phyloP scores from a whole-genome alignment of 768 basidiomycete genomes.

The Tremella fuciformis region DNA sequence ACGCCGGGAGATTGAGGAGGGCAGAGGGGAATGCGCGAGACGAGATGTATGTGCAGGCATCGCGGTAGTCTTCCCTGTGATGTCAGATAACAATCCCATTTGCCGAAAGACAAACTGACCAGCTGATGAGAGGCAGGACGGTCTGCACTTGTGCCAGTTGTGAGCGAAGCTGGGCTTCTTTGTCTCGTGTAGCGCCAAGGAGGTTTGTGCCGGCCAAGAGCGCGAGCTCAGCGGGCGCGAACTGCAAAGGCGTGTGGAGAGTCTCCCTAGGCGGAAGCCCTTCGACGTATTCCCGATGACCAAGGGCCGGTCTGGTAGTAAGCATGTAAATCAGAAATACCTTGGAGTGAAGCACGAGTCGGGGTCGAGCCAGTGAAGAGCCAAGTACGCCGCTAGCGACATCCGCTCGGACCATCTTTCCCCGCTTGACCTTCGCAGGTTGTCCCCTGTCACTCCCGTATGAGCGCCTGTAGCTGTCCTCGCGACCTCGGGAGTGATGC shows the following conservation, averaged over 20 bases:
- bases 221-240: constrained; percentile 62
- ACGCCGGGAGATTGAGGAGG: constrained; percentile 61
- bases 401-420: constrained; percentile 41
- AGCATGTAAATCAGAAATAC: neutral
- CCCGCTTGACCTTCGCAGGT: constrained; percentile 19
- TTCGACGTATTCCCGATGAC: constrained; percentile 61
- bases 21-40: constrained; percentile 89
- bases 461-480: constrained; percentile 25
- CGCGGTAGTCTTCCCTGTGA: constrained; percentile 67
- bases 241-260: constrained; percentile 72
- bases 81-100: neutral
- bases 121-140: constrained; percentile 8
- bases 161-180: constrained; percentile 55
- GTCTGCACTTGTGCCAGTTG: neutral
- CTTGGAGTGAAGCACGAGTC: neutral
- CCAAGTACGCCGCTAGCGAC: constrained; percentile 45
- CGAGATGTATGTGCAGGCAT: constrained; percentile 72
- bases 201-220: constrained; percentile 76
- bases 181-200: constrained; percentile 69
- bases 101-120: neutral
- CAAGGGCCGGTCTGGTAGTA: constrained; percentile 20
- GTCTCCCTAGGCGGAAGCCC: constrained; percentile 62
- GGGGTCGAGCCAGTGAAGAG: constrained; percentile 41
- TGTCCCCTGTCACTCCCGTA: constrained; percentile 1
- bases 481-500: constrained; percentile 46